phyloP scores from a whole-genome alignment of 2,329 filamentous ascomycete species.

The Fusarium chlamydosporum region DNA sequence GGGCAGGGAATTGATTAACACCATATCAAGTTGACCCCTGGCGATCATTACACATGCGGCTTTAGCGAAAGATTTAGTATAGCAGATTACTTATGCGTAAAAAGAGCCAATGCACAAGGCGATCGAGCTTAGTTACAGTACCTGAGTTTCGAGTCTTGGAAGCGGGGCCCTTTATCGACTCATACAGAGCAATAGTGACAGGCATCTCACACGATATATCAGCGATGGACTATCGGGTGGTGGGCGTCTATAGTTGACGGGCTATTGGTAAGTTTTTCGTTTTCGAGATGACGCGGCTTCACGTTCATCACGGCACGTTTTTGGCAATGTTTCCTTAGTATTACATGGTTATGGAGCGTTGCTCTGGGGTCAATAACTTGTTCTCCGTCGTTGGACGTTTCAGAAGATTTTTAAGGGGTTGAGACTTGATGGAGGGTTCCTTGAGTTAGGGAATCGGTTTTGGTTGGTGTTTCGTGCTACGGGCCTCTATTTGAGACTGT shows the following conservation, averaged over 20 bases:
- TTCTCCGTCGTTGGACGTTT: slow-evolving; percentile 46
- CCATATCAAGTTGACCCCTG: slow-evolving; percentile 28
- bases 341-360: slow-evolving; percentile 23
- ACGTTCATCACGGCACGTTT: slow-evolving; percentile 34
- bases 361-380: slow-evolving; percentile 13
- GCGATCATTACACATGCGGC: slow-evolving; percentile 38
- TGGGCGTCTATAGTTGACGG: slow-evolving; percentile 17
- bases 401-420: slow-evolving; percentile 39
- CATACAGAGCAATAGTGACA: too few relatives aligned
- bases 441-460: slow-evolving; percentile 34
- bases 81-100: slow-evolving; percentile 13
- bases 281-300: slow-evolving; percentile 46
- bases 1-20: slow-evolving; percentile 30
- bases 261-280: slow-evolving; percentile 24
- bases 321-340: slow-evolving; percentile 43
- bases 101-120: slow-evolving; percentile 28
- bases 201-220: neutral
- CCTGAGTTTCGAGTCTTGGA: slow-evolving; percentile 43
- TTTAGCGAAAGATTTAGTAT: slow-evolving; percentile 47
- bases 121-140: slow-evolving; percentile 25
- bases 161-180: too few relatives aligned
- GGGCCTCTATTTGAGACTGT: slow-evolving; percentile 21
- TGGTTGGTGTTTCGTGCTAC: slow-evolving; percentile 37
- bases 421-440: slow-evolving; percentile 17
- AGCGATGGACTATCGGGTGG: slow-evolving; percentile 9